phyloP scores from a whole-genome alignment of 768 basidiomycete genomes.

The Tylopilus plumbeoviolaceoides region DNA sequence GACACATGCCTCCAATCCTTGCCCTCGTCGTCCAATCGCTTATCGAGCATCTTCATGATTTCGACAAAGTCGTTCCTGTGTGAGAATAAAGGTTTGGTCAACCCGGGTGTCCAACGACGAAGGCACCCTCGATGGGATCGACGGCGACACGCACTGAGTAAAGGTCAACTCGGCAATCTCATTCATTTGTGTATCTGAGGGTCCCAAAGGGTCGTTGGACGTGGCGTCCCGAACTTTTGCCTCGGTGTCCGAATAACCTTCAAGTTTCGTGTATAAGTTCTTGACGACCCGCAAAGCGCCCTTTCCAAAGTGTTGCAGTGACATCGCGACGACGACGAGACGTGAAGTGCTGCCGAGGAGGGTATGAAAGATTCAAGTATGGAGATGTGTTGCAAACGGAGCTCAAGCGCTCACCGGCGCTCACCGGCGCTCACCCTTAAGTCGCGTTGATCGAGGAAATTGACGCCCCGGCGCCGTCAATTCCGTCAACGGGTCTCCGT shows the following conservation, averaged over 20 bases:
- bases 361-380: conserved; percentile 12
- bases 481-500: too few relatives aligned
- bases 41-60: conserved; percentile 99
- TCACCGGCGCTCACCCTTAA: too few relatives aligned
- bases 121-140: not conserved
- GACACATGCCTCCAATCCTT: conserved; percentile 99
- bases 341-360: not conserved
- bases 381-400: conserved; percentile 19
- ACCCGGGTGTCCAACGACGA: not conserved
- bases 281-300: conserved; percentile 84
- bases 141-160: conserved; percentile 69
- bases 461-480: too few relatives aligned
- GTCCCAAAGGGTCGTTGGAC: conserved; percentile 97
- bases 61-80: conserved; percentile 91
- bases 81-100: not conserved
- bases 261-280: conserved; percentile 94
- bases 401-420: too few relatives aligned
- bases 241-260: conserved; percentile 94
- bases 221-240: conserved; percentile 96
- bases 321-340: conserved; percentile 29
- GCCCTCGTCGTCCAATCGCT: conserved; percentile 96
- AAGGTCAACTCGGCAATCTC: conserved; percentile 96
- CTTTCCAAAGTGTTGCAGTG: conserved; percentile 79
- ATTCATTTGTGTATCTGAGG: conserved; percentile 97
- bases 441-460: too few relatives aligned